Conservation (phyloP, 1,139 yeast genomes). For the Yamadazyma pseudoaaseri region DNA sequence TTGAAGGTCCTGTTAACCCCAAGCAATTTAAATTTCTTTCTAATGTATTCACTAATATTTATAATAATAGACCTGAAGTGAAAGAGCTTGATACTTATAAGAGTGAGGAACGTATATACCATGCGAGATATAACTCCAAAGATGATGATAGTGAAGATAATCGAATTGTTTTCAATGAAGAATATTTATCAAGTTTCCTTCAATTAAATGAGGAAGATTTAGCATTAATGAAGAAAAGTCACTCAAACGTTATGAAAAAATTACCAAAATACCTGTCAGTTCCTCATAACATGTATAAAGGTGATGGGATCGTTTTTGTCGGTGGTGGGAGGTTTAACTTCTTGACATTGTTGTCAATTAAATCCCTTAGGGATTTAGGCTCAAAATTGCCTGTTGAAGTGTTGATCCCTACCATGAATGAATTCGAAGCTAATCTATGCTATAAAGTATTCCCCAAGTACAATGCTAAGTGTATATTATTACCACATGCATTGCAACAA, state of each 20-base stretch:
- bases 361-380: slow-evolving; percentile 62
- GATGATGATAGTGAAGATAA: slow-evolving; percentile 21
- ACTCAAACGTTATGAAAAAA: slow-evolving; percentile 48
- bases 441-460: slow-evolving; percentile 60
- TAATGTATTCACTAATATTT: slow-evolving; percentile 34
- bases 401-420: slow-evolving; percentile 65
- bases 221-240: slow-evolving; percentile 44
- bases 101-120: slow-evolving; percentile 42
- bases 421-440: slow-evolving; percentile 70
- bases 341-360: slow-evolving; percentile 64
- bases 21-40: slow-evolving; percentile 24
- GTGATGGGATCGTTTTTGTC: slow-evolving; percentile 70
- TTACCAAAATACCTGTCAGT: slow-evolving; percentile 35
- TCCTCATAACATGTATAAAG: slow-evolving; percentile 53
- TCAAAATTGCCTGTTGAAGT: slow-evolving; percentile 74
- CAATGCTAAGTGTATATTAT: slow-evolving; percentile 59
- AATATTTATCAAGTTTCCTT: slow-evolving; percentile 51
- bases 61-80: slow-evolving; percentile 37
- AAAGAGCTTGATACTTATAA: slow-evolving; percentile 33
- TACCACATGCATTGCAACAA: slow-evolving; percentile 35
- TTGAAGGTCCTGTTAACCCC: slow-evolving; percentile 7
- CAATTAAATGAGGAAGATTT: slow-evolving; percentile 48
- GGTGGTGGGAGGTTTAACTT: slow-evolving; percentile 65
- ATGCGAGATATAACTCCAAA: slow-evolving; percentile 47
- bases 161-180: slow-evolving; percentile 35